Evolutionary conservation across 208 protist species (phyloP), one percentile per base, ranked within the genome.

Genomic region (Trypanosoma platydactyli): DNA sequence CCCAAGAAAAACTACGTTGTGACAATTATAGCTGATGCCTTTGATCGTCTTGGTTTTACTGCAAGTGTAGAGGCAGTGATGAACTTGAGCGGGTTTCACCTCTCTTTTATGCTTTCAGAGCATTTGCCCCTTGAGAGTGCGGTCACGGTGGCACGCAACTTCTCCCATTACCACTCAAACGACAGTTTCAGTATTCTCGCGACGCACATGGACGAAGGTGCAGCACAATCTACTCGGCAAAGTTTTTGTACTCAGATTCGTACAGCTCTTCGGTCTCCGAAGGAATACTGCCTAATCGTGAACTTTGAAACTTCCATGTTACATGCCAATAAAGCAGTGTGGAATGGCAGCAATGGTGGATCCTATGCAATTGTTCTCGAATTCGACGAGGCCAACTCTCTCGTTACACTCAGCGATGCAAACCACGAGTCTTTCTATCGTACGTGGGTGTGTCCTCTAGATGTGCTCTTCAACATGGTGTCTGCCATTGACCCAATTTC

Each of bases 71-170:
- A 94, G 73, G 80, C 76, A 53, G 84, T 97, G 35, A 48, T 94
- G 7, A 92, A 97, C 71, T 84, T 80, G 64, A 88, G 79, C 62
- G 91, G 89, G 12, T 95, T 94, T 66, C 91, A 94, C 74, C 79
- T 94, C 25, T 89, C 89, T 0, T 97, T 89, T 74, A 92, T 97
- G 46, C 60, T 97, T 25, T 94, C 91, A 15, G 53, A 62, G 35
- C 78, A 89, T 76, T 80, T 97, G 70, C 79, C 89, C 24, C 76
- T 97, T 13, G 79, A 89, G 51, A 81, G 72, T 38, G 84, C 86
- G 0, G 83, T 75, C 20, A 71, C 74, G 12, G 84, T 92, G 57
- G 71, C 85, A 33, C 73, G 88, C 60, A 92, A 94, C 69, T 94
- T 85, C 64, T 94, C 83, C 12, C 82, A 92, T 71, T 84, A 84